Evolutionary conservation across 2,329 filamentous ascomycete species (phyloP).

Genomic region (Cordyceps fumosorosea): DNA sequence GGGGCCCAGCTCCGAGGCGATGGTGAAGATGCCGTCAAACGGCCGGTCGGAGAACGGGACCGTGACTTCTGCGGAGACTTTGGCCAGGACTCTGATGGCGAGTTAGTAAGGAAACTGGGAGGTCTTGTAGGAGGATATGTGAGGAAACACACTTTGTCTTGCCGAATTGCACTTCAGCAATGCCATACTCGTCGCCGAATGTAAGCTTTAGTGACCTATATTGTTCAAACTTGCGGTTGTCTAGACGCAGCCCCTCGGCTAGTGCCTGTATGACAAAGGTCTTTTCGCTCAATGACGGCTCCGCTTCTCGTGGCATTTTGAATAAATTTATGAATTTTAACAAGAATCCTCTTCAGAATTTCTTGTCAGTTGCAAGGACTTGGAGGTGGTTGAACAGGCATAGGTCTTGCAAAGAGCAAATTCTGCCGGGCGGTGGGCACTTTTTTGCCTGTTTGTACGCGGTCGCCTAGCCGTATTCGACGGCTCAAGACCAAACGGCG

Average conservation of each 20-base stretch:
- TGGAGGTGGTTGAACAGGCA: neutral
- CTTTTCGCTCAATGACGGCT: constrained; percentile 83
- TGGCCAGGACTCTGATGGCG: constrained; percentile 64
- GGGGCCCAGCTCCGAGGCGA: constrained; percentile 82
- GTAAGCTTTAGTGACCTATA: constrained; percentile 70
- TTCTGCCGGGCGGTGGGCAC: constrained; percentile 46
- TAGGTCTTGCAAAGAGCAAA: constrained; percentile 20
- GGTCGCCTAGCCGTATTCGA: neutral
- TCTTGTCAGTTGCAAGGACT: neutral
- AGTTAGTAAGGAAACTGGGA: constrained; percentile 1
- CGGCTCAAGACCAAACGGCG: neutral
- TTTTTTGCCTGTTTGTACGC: constrained; percentile 1
- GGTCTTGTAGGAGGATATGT: neutral
- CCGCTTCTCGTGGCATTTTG: constrained; percentile 84
- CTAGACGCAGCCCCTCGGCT: constrained; percentile 71
- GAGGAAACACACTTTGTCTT: constrained; percentile 66
- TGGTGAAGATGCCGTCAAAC: constrained; percentile 92
- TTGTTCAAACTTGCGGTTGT: constrained; percentile 74
- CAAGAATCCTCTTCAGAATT: neutral
- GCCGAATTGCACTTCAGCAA: constrained; percentile 78
- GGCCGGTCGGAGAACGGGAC: constrained; percentile 81
- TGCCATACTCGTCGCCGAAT: constrained; percentile 87
- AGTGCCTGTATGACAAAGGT: constrained; percentile 81
- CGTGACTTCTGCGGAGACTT: constrained; percentile 82
- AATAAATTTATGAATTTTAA: constrained; percentile 10